These are phyloP conservation scores for Crithidia fasciculata DNA, from an alignment of 208 protist genomes.

Conservation along the genomic window DNA sequence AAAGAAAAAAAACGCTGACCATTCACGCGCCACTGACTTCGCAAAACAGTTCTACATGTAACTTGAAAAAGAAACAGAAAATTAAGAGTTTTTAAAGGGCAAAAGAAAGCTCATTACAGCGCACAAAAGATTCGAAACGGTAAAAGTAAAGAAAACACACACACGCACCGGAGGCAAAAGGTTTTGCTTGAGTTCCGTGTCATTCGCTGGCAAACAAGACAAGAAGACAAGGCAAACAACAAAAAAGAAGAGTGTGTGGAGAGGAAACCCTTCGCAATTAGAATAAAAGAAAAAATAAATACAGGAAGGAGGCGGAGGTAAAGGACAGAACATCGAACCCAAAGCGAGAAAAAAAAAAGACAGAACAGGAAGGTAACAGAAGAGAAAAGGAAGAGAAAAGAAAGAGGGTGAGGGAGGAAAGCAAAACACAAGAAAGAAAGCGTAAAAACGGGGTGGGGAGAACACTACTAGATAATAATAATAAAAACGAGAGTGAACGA, in stretches of 20 bases:
- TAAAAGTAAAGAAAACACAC: neutral
- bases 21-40: too few species aligned
- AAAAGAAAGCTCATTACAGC: too few species aligned
- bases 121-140: neutral
- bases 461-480: neutral
- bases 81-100: neutral
- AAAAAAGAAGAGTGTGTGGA: too few species aligned
- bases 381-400: neutral
- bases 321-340: neutral
- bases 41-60: too few species aligned
- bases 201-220: neutral
- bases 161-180: neutral
- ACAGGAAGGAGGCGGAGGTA: neutral
- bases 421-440: neutral
- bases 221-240: too few species aligned
- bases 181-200: neutral
- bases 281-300: constrained; percentile 2
- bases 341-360: neutral
- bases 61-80: constrained; percentile 1
- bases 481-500: neutral
- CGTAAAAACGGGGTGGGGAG: neutral
- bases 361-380: too few species aligned
- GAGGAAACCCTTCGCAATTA: neutral
- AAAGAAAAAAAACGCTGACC: neutral
- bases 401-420: neutral